A percentile compares a stretch with the other conserved stretches of the same genome.
These are phyloP conservation scores for Alternaria triticina DNA, from an alignment of 2,329 filamentous ascomycete species.

Conservation along the genomic window DNA sequence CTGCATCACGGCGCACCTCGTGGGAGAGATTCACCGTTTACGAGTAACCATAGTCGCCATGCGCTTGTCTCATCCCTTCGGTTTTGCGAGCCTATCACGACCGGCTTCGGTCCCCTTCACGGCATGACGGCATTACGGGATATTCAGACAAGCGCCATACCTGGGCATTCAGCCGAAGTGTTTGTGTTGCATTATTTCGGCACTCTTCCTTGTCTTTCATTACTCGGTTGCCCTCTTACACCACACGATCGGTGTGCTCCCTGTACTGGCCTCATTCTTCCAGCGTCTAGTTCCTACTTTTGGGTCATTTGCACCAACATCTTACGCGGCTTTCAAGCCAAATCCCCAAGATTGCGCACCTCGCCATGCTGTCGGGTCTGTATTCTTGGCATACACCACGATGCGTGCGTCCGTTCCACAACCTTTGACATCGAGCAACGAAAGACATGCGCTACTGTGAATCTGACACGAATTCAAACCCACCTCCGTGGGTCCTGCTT, in stretches of 20 bases:
- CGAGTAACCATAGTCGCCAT: background rate
- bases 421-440: background rate
- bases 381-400: background rate
- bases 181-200: background rate
- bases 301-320: background rate
- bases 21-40: background rate
- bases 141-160: background rate
- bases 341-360: background rate
- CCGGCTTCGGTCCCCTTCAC: background rate
- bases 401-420: background rate
- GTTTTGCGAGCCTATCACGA: background rate
- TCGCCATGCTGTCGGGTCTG: background rate
- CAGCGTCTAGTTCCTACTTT: background rate
- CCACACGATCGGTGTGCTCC: background rate
- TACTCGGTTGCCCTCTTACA: background rate
- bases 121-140: background rate
- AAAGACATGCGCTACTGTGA: background rate
- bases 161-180: background rate
- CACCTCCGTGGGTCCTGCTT: background rate
- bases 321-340: background rate
- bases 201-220: background rate
- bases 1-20: slow-evolving; percentile 1
- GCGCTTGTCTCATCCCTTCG: background rate
- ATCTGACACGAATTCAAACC: background rate
- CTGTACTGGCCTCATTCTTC: background rate